Evolutionary conservation across 345 rosid genomes (phyloP).

Genomic region (Citrus sp.): DNA sequence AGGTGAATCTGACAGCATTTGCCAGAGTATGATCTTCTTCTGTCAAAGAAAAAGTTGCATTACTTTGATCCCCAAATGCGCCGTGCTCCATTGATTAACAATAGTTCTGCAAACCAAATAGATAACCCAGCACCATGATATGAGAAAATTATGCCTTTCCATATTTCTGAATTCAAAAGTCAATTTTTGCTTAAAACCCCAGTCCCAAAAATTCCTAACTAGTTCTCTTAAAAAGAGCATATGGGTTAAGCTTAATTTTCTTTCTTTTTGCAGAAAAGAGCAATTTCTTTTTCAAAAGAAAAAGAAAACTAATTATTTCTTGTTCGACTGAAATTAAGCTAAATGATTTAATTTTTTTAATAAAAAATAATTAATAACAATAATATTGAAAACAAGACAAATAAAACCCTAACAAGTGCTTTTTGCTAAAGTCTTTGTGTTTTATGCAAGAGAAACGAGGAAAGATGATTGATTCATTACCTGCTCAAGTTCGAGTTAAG

Average conservation of each 20-base stretch:
- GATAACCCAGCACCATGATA: background rate
- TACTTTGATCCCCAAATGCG: conserved; percentile 46
- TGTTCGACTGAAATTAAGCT: background rate
- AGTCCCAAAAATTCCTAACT: background rate
- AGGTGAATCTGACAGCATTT: conserved; percentile 70
- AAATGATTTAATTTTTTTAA: no score
- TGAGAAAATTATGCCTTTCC: background rate
- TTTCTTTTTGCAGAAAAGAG: no score
- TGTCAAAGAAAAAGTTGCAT: conserved; percentile 61
- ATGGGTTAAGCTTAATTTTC: background rate
- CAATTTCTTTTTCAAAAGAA: no score
- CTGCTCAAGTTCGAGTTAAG: background rate
- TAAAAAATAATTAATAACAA: no score
- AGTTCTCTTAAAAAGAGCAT: background rate
- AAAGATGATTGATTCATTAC: background rate
- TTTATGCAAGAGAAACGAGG: background rate
- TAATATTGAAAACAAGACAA: no score
- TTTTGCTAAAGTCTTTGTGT: no score
- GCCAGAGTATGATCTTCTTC: conserved; percentile 92
- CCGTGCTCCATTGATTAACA: conserved; percentile 65
- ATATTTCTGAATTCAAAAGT: background rate
- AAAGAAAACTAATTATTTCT: no score
- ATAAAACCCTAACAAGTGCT: no score
- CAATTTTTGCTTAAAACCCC: background rate
- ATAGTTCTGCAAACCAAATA: background rate